phyloP scores from a whole-genome alignment of 306 rosid genomes.

The Betula pendula region DNA sequence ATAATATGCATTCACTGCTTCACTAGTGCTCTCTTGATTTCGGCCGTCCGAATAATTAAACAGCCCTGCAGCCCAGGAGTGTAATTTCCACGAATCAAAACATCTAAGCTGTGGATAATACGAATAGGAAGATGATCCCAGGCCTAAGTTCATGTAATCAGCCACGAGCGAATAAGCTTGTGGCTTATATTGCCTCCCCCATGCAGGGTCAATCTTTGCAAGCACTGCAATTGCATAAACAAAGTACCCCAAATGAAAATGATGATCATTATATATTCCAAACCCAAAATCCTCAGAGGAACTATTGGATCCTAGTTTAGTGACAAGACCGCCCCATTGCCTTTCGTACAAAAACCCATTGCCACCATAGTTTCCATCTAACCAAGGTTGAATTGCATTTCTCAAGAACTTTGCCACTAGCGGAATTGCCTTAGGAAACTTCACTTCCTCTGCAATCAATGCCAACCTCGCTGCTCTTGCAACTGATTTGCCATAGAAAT shows the following conservation, averaged over 20 bases:
- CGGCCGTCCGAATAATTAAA: constrained; percentile 68
- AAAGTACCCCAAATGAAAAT: constrained; percentile 79
- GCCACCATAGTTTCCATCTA: constrained; percentile 63
- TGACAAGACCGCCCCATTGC: constrained; percentile 85
- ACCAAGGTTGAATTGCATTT: constrained; percentile 80
- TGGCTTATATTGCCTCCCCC: constrained; percentile 73
- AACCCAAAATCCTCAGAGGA: constrained; percentile 81
- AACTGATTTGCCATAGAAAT: constrained; percentile 68
- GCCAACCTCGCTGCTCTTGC: constrained; percentile 89
- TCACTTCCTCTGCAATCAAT: constrained; percentile 82
- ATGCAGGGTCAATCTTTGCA: constrained; percentile 71
- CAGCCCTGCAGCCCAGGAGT: constrained; percentile 81
- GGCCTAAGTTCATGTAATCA: constrained; percentile 60
- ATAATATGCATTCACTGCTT: constrained; percentile 56
- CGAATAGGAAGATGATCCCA: constrained; percentile 33
- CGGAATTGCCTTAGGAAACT: constrained; percentile 55
- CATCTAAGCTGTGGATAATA: constrained; percentile 48
- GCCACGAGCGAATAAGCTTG: constrained; percentile 69
- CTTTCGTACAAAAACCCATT: constrained; percentile 80
- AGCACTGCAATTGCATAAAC: constrained; percentile 83
- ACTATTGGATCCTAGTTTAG: constrained; percentile 67
- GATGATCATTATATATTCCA: constrained; percentile 81
- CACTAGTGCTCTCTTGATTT: constrained; percentile 53
- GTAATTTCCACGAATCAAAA: constrained; percentile 69
- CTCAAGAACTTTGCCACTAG: constrained; percentile 54